Evolutionary conservation across 2,329 filamentous ascomycete species (phyloP).

Genomic region (Fusarium paranaense): DNA sequence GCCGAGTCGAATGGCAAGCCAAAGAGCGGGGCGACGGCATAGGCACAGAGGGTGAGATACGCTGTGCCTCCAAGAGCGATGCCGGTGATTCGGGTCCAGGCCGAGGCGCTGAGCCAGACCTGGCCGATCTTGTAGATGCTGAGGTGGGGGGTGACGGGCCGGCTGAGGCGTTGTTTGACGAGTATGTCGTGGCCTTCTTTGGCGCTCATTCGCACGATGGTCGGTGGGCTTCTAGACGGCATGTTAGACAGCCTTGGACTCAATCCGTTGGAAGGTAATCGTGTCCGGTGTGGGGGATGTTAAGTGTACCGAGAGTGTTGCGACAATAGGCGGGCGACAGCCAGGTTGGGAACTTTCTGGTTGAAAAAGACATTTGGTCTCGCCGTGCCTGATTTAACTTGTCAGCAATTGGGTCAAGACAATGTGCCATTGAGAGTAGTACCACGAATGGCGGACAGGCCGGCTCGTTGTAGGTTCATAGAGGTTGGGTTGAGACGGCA

Average conservation of each 20-base stretch:
- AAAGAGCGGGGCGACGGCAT: constrained; percentile 13
- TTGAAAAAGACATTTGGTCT: neutral
- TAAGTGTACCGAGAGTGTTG: constrained; percentile 8
- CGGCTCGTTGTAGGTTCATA: constrained; percentile 5
- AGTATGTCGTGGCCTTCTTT: constrained; percentile 16
- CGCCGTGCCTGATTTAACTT: neutral
- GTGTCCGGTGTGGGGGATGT: neutral
- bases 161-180: constrained; percentile 16
- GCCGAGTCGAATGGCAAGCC: constrained; percentile 12
- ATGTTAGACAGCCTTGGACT: neutral
- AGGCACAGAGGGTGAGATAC: constrained; percentile 9
- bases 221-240: neutral
- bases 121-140: constrained; percentile 21
- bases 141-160: constrained; percentile 20
- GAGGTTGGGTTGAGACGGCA: neutral
- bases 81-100: constrained; percentile 28
- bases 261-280: neutral
- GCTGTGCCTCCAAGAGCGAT: constrained; percentile 17
- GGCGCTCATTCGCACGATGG: neutral
- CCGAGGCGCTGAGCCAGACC: constrained; percentile 28
- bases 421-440: neutral
- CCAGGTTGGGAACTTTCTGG: neutral
- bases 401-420: neutral
- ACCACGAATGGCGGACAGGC: neutral
- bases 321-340: constrained; percentile 2